Base-by-base conservation (phyloP, 768 basidiomycete species). In the Auriscalpium vulgare region DNA sequence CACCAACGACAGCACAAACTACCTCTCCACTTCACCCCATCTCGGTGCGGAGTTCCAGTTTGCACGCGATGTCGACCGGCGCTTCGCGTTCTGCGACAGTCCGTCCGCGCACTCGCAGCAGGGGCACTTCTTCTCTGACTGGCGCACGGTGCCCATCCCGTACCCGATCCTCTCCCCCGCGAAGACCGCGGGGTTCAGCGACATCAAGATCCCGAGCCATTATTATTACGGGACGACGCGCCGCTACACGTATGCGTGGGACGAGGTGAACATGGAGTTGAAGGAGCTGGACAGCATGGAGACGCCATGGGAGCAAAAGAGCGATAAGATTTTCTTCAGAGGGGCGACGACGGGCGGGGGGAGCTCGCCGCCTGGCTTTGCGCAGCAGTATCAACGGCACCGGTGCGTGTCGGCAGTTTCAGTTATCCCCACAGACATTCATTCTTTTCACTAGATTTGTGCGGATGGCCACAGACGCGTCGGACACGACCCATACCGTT, bases 51-150 rank as follows among this genome's bases (percentile, higher is more conserved):
- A 87, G 57, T 87, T 93, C 64, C 63, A 67, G 0, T 97, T 98
- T 68, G 74, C 75, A 11, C 61, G 71, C 34, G 70, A 71, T 2
- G 83, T 85, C 10, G 83, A 89, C n/a, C 75, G 82, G 51, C 74
- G 75, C 5, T 78, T 82, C 59, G 84, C 95, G 65, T 94, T 88
- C 66, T 99, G 97, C 70, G 65, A 72, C 36, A 74, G 82, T 37
- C 93, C 95, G 0, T 87, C 90, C 72, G 85, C 88, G 17, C 93
- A 87, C 62, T 85, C 88, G 65, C 78, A 79, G 34, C 97, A 98
- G 67, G 94, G 95, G 10, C 94, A 93, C 70, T 97, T 97, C 71
- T 98, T 97, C 80, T 91, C 91, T 16, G 95, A 99, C 70, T 97
- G 92, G 90, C 77, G 95, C 19, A 88, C 87, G 0, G 85, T 97